These are phyloP conservation scores for Boehmeria nivea DNA, from an alignment of 306 rosid genomes.

Conservation along the genomic window DNA sequence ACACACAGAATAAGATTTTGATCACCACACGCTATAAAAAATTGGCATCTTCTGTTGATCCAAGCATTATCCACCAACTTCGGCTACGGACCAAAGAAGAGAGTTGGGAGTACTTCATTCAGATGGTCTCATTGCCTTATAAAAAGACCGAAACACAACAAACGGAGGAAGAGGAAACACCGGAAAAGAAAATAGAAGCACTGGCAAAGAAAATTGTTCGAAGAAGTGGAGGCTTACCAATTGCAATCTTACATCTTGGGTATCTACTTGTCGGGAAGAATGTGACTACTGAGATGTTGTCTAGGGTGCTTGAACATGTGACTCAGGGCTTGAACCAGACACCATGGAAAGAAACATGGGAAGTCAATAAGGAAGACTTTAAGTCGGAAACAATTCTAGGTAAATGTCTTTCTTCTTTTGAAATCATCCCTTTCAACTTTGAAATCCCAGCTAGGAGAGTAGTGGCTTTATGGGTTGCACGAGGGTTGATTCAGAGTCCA, in stretches of 20 bases:
- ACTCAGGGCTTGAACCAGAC: background rate
- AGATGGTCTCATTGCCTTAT: slow-evolving; percentile 21
- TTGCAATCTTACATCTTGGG: too few relatives aligned
- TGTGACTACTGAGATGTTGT: too few relatives aligned
- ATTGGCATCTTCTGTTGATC: slow-evolving; percentile 10
- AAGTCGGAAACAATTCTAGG: background rate
- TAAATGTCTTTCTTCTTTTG: slow-evolving; percentile 22
- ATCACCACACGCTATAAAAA: slow-evolving; percentile 17
- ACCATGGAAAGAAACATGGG: background rate
- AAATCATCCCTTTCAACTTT: slow-evolving; percentile 27
- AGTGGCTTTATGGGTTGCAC: slow-evolving; percentile 33
- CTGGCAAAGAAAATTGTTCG: too few relatives aligned
- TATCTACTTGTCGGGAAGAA: too few relatives aligned
- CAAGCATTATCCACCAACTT: slow-evolving; percentile 3
- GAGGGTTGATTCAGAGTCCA: slow-evolving; percentile 16
- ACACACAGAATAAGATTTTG: slow-evolving; percentile 19
- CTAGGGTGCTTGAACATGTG: too few relatives aligned
- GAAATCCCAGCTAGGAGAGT: slow-evolving; percentile 39
- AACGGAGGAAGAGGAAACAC: too few relatives aligned
- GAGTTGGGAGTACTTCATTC: slow-evolving; percentile 19
- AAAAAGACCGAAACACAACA: background rate
- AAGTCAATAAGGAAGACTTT: background rate
- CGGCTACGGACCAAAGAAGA: slow-evolving; percentile 33
- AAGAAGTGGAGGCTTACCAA: too few relatives aligned
- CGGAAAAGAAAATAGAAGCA: too few relatives aligned